These are phyloP conservation scores for Arthonia radiata DNA, from an alignment of 495 filamentous ascomycete genomes.

Conservation along the genomic window DNA sequence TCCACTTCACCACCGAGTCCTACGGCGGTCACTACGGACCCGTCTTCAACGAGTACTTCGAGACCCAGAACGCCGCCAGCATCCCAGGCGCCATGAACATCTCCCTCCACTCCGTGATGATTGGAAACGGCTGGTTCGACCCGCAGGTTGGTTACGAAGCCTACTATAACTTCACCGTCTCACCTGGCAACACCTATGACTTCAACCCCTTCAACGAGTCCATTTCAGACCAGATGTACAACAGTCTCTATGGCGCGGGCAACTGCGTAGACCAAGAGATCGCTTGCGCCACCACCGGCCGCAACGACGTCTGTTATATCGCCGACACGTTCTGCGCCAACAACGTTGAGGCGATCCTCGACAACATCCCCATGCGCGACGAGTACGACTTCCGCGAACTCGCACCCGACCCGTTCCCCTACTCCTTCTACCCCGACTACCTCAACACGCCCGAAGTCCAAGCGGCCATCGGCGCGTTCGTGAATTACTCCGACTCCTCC, in stretches of 20 bases:
- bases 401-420: slow-evolving; percentile 33
- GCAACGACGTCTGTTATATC: slow-evolving; percentile 21
- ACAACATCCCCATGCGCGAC: slow-evolving; percentile 23
- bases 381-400: slow-evolving; percentile 38
- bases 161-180: slow-evolving; percentile 36
- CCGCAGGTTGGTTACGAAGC: slow-evolving; percentile 34
- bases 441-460: slow-evolving; percentile 30
- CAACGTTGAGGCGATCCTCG: slow-evolving; percentile 27
- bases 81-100: slow-evolving; percentile 24
- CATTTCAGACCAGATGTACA: slow-evolving; percentile 22
- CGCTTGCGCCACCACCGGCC: slow-evolving; percentile 20
- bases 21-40: slow-evolving; percentile 49
- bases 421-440: slow-evolving; percentile 34
- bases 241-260: slow-evolving; percentile 32
- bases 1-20: slow-evolving; percentile 31
- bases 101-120: slow-evolving; percentile 28
- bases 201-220: slow-evolving; percentile 13
- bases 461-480: slow-evolving; percentile 30
- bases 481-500: slow-evolving; percentile 26
- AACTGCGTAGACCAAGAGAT: slow-evolving; percentile 36
- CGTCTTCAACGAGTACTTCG: slow-evolving; percentile 36
- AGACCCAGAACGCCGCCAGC: slow-evolving; percentile 35
- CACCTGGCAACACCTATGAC: slow-evolving; percentile 31
- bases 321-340: slow-evolving; percentile 29
- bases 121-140: slow-evolving; percentile 34